Conservation (phyloP, 2,329 filamentous ascomycete species). For the Dryadomyces quercivorus region DNA sequence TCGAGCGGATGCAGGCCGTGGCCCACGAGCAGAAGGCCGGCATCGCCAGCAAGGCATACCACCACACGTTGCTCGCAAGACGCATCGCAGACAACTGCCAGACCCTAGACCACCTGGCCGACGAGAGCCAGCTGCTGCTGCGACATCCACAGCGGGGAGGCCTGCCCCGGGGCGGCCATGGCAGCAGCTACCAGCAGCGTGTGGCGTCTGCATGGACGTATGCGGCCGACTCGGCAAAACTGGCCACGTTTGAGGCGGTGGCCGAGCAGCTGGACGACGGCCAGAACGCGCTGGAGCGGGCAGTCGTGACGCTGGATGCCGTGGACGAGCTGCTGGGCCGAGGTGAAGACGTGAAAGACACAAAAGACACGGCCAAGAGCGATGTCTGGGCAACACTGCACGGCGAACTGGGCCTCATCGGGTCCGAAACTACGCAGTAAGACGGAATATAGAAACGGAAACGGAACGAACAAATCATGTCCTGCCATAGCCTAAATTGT, state of each 20-base stretch:
- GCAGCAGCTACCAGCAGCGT: slow-evolving; percentile 9
- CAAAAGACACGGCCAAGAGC: slow-evolving; percentile 14
- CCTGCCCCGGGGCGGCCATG: neutral
- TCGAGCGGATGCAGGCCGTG: slow-evolving; percentile 38
- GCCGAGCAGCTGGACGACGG: slow-evolving; percentile 48
- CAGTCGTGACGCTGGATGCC: slow-evolving; percentile 35
- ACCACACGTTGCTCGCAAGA: slow-evolving; percentile 35
- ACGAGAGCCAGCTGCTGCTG: slow-evolving; percentile 51
- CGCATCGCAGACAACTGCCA: slow-evolving; percentile 38
- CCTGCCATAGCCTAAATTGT: too few species aligned
- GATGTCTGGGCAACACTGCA: slow-evolving; percentile 40
- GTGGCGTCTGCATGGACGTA: slow-evolving; percentile 45
- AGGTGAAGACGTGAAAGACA: slow-evolving; percentile 15
- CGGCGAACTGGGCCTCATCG: slow-evolving; percentile 41
- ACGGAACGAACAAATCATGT: too few species aligned
- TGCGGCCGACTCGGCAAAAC: slow-evolving; percentile 48
- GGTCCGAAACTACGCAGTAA: slow-evolving; percentile 17
- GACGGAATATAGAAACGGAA: neutral
- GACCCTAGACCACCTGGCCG: slow-evolving; percentile 38
- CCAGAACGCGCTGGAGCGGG: slow-evolving; percentile 40
- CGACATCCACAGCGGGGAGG: slow-evolving; percentile 30
- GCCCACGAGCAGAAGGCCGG: slow-evolving; percentile 44
- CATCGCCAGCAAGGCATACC: slow-evolving; percentile 46
- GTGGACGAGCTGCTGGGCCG: slow-evolving; percentile 36
- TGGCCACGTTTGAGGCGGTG: slow-evolving; percentile 43